Conservation (phyloP, 441 rosid genomes). For the Gossypium laxum region DNA sequence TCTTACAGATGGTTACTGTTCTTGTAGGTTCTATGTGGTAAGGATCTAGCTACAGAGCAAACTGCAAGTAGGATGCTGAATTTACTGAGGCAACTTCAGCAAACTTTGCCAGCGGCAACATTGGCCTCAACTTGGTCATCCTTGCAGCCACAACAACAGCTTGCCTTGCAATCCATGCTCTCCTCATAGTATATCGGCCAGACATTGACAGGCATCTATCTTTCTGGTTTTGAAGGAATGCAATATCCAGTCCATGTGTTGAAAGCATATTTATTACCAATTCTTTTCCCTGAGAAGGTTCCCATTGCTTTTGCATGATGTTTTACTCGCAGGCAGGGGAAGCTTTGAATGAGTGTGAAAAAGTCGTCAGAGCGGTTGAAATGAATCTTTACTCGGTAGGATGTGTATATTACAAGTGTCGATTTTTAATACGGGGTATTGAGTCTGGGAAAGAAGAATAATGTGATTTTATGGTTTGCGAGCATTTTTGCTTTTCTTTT, state of each 20-base stretch:
- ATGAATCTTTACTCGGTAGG: conserved; percentile 21
- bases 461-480: conserved; percentile 14
- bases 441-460: conserved; percentile 18
- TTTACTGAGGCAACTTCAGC: conserved; percentile 77
- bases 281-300: conserved; percentile 31
- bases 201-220: neutral
- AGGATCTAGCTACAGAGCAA: conserved; percentile 74
- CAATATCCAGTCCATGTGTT: conserved; percentile 17
- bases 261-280: conserved; percentile 23
- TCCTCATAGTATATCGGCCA: conserved; percentile 33
- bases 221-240: conserved; percentile 12
- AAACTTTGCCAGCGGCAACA: conserved; percentile 76
- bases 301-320: conserved; percentile 22
- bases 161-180: conserved; percentile 78
- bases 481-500: conserved; percentile 1
- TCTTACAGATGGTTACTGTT: neutral
- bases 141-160: conserved; percentile 85
- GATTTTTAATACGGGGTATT: conserved; percentile 12
- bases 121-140: conserved; percentile 84
- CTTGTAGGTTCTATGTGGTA: conserved; percentile 65
- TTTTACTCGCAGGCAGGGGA: conserved; percentile 21
- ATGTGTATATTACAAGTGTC: conserved; percentile 32
- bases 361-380: conserved; percentile 23
- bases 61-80: conserved; percentile 69
- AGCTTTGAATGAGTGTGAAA: conserved; percentile 23